Evolutionary conservation across 2,329 filamentous ascomycete species (phyloP), one percentile per base, ranked within the genome.

Genomic region (Claviceps sp.): DNA sequence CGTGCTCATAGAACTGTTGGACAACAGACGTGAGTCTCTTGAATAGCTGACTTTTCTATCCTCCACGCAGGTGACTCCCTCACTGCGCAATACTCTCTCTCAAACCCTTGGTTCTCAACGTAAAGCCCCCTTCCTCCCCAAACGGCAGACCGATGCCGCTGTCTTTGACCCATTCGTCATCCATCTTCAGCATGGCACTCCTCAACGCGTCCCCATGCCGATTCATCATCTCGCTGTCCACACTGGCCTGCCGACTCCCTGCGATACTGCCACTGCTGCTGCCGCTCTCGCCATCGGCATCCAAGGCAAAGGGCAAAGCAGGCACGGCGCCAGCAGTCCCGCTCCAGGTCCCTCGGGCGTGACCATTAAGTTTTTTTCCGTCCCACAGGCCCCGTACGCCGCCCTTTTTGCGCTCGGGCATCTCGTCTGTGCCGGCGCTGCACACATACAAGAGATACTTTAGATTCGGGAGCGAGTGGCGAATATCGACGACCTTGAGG

Each of bases 401-500:
- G 13, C 81, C 81, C 42, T 72, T 72, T 56, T 81, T 84, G 41
- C 81, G 70, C 60, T 78, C 77, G 0, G 81, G 81, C 2, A 84
- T 65, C 52, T 84, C 77, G 30, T 78, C 76, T 1, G 65, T 84
- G 0, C 89, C 89, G 0, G 89, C 88, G 37, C 87, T 93, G 58
- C 89, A 85, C 2, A 97, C 84, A 60, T 94, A 95, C 2, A 97
- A 72, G 16, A 97, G 72, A 60, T 95, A 96, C 65, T 95, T 95
- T 9, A 98, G 72, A 62, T 98, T 98, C 1, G 91, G 89, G 6
- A 97, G 71, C 0, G 91, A 95, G 59, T 97, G 88, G 4, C 93
- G 79, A 18, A 96, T 88, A 62, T 98, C 93, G 56, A 96, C 77
- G 1, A 95, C 83, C 47, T 84, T 82, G 13, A 96, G 72, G 0